Evolutionary conservation across 2,329 filamentous ascomycete genomes (phyloP).

Genomic region (Chaetomiaceae sp.): DNA sequence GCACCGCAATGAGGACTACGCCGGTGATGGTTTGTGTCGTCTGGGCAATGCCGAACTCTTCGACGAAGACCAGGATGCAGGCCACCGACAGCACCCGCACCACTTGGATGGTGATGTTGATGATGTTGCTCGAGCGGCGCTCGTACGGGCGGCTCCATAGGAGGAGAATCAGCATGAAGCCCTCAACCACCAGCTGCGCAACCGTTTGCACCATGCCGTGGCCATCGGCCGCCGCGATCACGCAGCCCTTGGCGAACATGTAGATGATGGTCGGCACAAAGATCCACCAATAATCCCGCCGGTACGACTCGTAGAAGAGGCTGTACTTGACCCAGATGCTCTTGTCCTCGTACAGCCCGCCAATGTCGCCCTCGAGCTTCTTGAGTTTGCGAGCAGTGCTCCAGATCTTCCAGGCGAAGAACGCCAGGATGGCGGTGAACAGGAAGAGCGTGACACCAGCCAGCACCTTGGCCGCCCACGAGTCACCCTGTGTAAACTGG

Average conservation of each 20-base stretch:
- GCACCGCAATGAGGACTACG: constrained; percentile 87
- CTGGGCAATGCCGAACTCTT: constrained; percentile 83
- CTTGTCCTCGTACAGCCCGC: constrained; percentile 80
- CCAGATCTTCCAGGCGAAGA: constrained; percentile 83
- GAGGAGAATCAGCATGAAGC: constrained; percentile 71
- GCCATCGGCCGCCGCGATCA: constrained; percentile 80
- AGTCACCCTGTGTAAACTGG: constrained; percentile 90
- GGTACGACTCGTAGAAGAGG: constrained; percentile 94
- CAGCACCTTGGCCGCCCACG: constrained; percentile 82
- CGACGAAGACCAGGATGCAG: constrained; percentile 89
- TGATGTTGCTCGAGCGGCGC: constrained; percentile 80
- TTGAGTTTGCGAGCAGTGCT: constrained; percentile 69
- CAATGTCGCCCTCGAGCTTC: constrained; percentile 66
- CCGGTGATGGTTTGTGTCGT: constrained; percentile 93
- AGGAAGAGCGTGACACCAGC: constrained; percentile 74
- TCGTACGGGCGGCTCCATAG: constrained; percentile 84
- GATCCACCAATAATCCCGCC: constrained; percentile 93
- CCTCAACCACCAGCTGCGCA: constrained; percentile 77
- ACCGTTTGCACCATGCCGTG: constrained; percentile 78
- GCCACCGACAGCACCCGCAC: constrained; percentile 84
- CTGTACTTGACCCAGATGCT: constrained; percentile 92
- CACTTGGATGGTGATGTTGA: constrained; percentile 88
- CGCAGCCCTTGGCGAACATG: constrained; percentile 81
- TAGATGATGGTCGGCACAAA: constrained; percentile 88
- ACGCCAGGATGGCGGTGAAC: constrained; percentile 76